Percentiles rank a stretch among this genome's conserved stretches.
phyloP scores from a whole-genome alignment of 768 basidiomycete species.

The Leccinum disarticulatum region DNA sequence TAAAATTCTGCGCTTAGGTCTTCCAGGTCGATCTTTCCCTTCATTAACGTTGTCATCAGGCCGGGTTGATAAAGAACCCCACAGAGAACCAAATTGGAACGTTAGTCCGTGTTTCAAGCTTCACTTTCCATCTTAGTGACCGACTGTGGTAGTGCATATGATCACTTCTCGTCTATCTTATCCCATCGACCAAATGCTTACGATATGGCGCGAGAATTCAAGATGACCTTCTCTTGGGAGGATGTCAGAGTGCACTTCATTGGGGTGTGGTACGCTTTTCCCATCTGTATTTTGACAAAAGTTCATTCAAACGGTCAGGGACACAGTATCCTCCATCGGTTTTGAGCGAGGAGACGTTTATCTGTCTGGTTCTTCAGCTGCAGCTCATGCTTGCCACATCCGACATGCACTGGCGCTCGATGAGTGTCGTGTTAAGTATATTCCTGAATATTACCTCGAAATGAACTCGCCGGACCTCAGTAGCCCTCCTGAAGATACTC shows the following conservation, averaged over 20 bases:
- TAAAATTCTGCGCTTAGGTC: background rate
- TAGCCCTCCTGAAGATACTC: constrained; percentile 19
- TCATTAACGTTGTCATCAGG: constrained; percentile 14
- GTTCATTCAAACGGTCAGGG: constrained; percentile 38
- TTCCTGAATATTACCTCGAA: constrained; percentile 37
- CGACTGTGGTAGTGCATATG: constrained; percentile 13
- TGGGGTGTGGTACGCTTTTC: constrained; percentile 45
- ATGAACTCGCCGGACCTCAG: constrained; percentile 22
- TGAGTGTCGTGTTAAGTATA: constrained; percentile 58
- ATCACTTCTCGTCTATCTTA: constrained; percentile 16
- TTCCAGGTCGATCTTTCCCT: background rate
- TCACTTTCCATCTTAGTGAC: background rate
- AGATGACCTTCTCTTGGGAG: constrained; percentile 42
- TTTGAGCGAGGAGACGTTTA: constrained; percentile 42
- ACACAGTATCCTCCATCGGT: constrained; percentile 65
- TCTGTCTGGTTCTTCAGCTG: constrained; percentile 56
- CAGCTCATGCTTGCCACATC: constrained; percentile 54
- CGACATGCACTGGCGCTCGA: constrained; percentile 65
- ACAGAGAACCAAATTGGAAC: constrained; percentile 31
- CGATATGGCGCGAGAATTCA: constrained; percentile 34
- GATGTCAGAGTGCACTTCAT: constrained; percentile 49
- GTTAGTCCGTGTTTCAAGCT: constrained; percentile 1
- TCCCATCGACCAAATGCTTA: constrained; percentile 16
- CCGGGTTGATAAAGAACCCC: constrained; percentile 30
- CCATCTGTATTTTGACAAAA: background rate